These are phyloP conservation scores for Rickenella mellea DNA, from an alignment of 768 basidiomycete species.

Conservation along the genomic window DNA sequence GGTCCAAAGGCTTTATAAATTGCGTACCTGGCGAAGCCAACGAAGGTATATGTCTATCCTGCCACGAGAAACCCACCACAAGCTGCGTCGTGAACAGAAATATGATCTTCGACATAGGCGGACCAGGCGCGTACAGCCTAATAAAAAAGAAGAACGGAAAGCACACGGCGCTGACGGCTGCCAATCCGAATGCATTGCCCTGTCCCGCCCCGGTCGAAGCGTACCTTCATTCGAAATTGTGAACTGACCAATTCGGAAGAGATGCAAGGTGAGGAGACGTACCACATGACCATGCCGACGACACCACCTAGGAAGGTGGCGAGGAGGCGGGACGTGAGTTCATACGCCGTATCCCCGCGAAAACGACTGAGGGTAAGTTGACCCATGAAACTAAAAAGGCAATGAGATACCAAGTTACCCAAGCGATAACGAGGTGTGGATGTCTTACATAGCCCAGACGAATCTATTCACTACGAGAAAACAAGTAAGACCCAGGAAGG, in stretches of 20 bases:
- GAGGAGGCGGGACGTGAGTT: slow-evolving; percentile 46
- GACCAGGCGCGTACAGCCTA: slow-evolving; percentile 65
- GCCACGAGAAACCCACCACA: slow-evolving; percentile 69
- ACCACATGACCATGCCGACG: slow-evolving; percentile 62
- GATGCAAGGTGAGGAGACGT: slow-evolving; percentile 12
- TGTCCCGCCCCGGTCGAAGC: slow-evolving; percentile 50
- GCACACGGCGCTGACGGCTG: slow-evolving; percentile 53
- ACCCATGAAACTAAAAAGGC: slow-evolving; percentile 51
- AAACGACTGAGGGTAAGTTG: slow-evolving; percentile 65
- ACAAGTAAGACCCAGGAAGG: slow-evolving; percentile 3
- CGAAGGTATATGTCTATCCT: slow-evolving; percentile 40
- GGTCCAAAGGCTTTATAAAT: neutral
- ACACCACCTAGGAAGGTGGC: slow-evolving; percentile 61
- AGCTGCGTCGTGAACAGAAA: slow-evolving; percentile 54
- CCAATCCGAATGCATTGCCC: slow-evolving; percentile 64
- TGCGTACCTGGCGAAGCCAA: slow-evolving; percentile 34
- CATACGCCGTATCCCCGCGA: slow-evolving; percentile 67
- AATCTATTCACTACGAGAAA: slow-evolving; percentile 42
- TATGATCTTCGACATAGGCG: slow-evolving; percentile 63
- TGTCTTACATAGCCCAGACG: slow-evolving; percentile 60
- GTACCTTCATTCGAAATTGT: slow-evolving; percentile 37
- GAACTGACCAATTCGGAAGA: neutral
- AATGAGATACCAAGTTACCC: too few species aligned
- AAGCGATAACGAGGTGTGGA: too few species aligned
- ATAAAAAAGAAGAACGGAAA: slow-evolving; percentile 67